phyloP scores from a whole-genome alignment of 352 stramenopile species.

The Phytophthora europaea region DNA sequence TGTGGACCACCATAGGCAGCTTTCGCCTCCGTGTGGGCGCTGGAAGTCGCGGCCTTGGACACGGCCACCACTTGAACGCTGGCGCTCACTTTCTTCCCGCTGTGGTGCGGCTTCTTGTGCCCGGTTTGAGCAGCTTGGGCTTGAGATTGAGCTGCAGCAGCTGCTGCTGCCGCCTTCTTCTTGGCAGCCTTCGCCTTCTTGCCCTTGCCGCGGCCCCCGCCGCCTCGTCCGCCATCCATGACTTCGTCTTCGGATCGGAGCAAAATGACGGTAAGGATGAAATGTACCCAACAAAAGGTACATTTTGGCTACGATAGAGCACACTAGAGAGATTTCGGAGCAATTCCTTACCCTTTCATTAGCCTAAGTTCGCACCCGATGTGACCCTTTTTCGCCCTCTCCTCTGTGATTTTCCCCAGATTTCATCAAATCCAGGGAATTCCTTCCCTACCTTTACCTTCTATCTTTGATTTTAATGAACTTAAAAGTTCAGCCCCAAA shows the following conservation, averaged over 20 bases:
- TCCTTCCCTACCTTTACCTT: too few species aligned
- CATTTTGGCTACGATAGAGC: background rate
- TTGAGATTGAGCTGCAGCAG: background rate
- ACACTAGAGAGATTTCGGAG: too few species aligned
- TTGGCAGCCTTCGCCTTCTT: constrained; percentile 39
- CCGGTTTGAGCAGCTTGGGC: background rate
- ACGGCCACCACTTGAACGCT: constrained; percentile 22
- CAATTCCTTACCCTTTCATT: too few species aligned
- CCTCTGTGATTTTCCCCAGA: too few species aligned
- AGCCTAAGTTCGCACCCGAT: too few species aligned
- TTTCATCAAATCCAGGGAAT: too few species aligned
- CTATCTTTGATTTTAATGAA: too few species aligned
- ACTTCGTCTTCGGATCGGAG: background rate
- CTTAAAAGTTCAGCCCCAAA: too few species aligned
- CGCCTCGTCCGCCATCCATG: constrained; percentile 37
- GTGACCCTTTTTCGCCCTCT: too few species aligned
- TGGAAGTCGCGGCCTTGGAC: background rate
- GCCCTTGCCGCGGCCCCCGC: constrained; percentile 37
- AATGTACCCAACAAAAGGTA: background rate
- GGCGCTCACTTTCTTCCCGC: constrained; percentile 28
- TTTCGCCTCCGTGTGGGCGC: background rate
- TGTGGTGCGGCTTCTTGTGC: constrained; percentile 20
- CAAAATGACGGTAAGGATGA: background rate
- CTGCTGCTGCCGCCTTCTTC: constrained; percentile 27
- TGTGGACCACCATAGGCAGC: background rate